Percentiles rank a stretch among this genome's conserved stretches.
phyloP scores from a whole-genome alignment of 169 alveolate species.

The Perkinsus olseni region DNA sequence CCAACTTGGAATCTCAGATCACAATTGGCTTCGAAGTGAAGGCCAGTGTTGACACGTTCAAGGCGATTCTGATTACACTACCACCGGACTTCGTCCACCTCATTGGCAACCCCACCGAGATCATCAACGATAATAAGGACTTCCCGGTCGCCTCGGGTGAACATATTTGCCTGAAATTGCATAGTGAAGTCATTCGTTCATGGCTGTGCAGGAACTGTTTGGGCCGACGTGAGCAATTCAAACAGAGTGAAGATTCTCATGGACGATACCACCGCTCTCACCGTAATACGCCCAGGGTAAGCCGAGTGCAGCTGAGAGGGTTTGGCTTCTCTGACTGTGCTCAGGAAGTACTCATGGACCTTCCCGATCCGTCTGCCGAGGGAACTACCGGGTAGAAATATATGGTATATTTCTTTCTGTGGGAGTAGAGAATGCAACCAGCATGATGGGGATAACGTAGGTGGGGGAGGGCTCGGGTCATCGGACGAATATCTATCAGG shows the following conservation, averaged over 20 bases:
- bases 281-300: not conserved
- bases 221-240: not conserved
- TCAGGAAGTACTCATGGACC: not conserved
- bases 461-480: not conserved
- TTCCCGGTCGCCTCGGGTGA: conserved; percentile 7
- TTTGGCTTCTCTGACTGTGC: too few relatives aligned
- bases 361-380: conserved; percentile 9
- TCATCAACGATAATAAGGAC: not conserved
- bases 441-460: not conserved
- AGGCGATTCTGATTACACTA: not conserved
- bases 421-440: not conserved
- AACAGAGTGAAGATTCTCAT: not conserved
- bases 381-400: not conserved
- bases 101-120: not conserved
- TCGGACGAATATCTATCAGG: not conserved
- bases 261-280: not conserved
- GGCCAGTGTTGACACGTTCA: not conserved
- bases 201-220: not conserved
- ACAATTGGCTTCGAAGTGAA: not conserved
- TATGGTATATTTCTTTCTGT: conserved; percentile 2
- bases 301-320: not conserved
- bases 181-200: not conserved
- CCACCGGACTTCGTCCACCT: conserved; percentile 2
- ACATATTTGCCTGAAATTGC: not conserved
- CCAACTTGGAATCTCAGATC: not conserved